Evolutionary conservation across 2,329 filamentous ascomycete genomes (phyloP).

Genomic region (Monilinia polystroma): DNA sequence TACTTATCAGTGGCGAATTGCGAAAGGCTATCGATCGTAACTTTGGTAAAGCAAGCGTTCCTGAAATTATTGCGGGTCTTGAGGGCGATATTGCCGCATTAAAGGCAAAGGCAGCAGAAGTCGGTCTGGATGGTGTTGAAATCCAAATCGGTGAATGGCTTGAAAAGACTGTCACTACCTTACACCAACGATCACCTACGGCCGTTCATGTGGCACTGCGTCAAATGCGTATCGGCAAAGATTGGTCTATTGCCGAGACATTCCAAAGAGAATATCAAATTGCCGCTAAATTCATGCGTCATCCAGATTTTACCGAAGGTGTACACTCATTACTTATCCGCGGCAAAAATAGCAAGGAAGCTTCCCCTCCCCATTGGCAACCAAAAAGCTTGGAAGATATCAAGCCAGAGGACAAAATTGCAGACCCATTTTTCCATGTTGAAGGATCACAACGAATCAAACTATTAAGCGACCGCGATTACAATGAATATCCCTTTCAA

Average conservation of each 20-base stretch:
- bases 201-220: slow-evolving; percentile 79
- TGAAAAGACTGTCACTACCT: slow-evolving; percentile 68
- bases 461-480: slow-evolving; percentile 64
- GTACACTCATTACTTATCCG: slow-evolving; percentile 78
- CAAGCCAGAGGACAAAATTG: slow-evolving; percentile 51
- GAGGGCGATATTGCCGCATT: slow-evolving; percentile 31
- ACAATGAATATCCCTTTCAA: slow-evolving; percentile 69
- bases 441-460: slow-evolving; percentile 50
- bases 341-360: slow-evolving; percentile 46
- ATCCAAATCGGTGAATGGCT: slow-evolving; percentile 67
- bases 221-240: slow-evolving; percentile 73
- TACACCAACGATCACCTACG: slow-evolving; percentile 79
- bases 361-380: slow-evolving; percentile 59
- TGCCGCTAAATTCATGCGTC: slow-evolving; percentile 82
- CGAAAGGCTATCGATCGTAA: slow-evolving; percentile 83
- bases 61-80: slow-evolving; percentile 64
- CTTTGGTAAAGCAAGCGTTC: slow-evolving; percentile 66
- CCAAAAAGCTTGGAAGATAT: slow-evolving; percentile 72
- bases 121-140: slow-evolving; percentile 45
- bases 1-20: slow-evolving; percentile 65
- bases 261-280: slow-evolving; percentile 87
- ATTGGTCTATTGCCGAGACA: slow-evolving; percentile 80
- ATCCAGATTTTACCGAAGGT: slow-evolving; percentile 88
- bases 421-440: slow-evolving; percentile 66
- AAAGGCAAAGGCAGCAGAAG: slow-evolving; percentile 36